Percentiles rank a stretch among this genome's conserved stretches.
phyloP scores from a whole-genome alignment of 768 basidiomycete species.

The Mycena venus region DNA sequence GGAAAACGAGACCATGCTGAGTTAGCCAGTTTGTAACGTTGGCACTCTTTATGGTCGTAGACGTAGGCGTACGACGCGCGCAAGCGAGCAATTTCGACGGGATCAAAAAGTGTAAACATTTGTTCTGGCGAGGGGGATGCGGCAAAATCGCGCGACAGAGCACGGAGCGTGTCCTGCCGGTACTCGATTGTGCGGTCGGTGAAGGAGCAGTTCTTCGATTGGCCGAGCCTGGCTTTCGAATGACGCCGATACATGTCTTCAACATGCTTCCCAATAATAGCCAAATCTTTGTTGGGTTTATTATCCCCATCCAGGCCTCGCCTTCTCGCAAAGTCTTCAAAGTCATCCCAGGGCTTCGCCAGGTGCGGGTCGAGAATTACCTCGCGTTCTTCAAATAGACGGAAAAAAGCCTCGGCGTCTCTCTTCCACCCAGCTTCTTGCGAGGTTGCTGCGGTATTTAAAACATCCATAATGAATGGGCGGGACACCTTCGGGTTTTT shows the following conservation, averaged over 20 bases:
- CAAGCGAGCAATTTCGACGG: slow-evolving; percentile 47
- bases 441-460: slow-evolving; percentile 25
- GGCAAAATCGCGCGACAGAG: slow-evolving; percentile 57
- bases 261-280: slow-evolving; percentile 57
- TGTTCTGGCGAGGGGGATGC: slow-evolving; percentile 43
- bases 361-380: slow-evolving; percentile 39
- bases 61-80: slow-evolving; percentile 67
- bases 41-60: slow-evolving; percentile 43
- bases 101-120: slow-evolving; percentile 45
- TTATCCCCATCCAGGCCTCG: slow-evolving; percentile 29
- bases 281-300: slow-evolving; percentile 49
- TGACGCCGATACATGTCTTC: slow-evolving; percentile 44
- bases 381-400: background rate
- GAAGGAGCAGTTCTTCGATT: slow-evolving; percentile 38
- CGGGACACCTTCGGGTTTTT: slow-evolving; percentile 29
- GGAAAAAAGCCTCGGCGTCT: slow-evolving; percentile 38
- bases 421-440: slow-evolving; percentile 33
- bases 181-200: slow-evolving; percentile 54
- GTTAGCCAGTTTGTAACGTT: background rate
- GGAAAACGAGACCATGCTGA: slow-evolving; percentile 58
- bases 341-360: slow-evolving; percentile 53
- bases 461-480: slow-evolving; percentile 47
- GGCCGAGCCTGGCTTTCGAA: background rate
- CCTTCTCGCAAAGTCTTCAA: slow-evolving; percentile 38
- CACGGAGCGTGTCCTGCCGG: slow-evolving; percentile 63